Percentiles rank a stretch among this genome's conserved stretches.
These are phyloP conservation scores for Alternaria arborescens DNA, from an alignment of 2,329 filamentous ascomycete genomes.

Conservation along the genomic window DNA sequence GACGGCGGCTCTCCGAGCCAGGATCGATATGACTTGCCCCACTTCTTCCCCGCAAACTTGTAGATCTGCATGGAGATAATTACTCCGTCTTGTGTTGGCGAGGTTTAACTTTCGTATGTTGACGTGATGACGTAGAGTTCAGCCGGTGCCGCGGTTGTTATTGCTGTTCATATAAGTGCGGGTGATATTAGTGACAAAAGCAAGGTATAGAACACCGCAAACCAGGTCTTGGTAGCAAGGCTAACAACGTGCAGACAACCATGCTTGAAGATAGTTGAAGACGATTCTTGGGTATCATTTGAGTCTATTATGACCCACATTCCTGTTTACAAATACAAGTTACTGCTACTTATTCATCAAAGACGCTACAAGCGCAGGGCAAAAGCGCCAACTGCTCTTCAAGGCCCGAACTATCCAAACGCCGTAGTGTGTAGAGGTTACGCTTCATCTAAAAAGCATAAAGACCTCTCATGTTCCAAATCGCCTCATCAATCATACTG, in stretches of 20 bases:
- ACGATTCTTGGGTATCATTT: constrained; percentile 15
- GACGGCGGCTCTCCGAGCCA: neutral
- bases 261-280: neutral
- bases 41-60: constrained; percentile 5
- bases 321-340: constrained; percentile 18
- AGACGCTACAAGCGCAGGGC: constrained; percentile 2
- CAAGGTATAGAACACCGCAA: neutral
- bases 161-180: neutral
- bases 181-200: neutral
- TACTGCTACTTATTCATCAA: constrained; percentile 3
- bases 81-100: constrained; percentile 5
- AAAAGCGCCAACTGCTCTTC: constrained; percentile 4
- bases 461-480: constrained; percentile 58
- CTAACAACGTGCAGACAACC: neutral
- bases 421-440: constrained; percentile 1
- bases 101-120: neutral
- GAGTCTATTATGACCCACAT: constrained; percentile 17
- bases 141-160: constrained; percentile 2
- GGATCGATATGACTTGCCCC: neutral
- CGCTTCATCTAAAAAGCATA: constrained; percentile 40
- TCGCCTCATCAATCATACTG: constrained; percentile 94
- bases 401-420: constrained; percentile 12
- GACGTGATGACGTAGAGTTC: neutral
- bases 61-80: constrained; percentile 7
- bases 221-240: neutral